Percentiles rank a stretch among this genome's conserved stretches.
phyloP scores from a whole-genome alignment of 2,329 filamentous ascomycete genomes.

The Pyricularia pennisetigena region DNA sequence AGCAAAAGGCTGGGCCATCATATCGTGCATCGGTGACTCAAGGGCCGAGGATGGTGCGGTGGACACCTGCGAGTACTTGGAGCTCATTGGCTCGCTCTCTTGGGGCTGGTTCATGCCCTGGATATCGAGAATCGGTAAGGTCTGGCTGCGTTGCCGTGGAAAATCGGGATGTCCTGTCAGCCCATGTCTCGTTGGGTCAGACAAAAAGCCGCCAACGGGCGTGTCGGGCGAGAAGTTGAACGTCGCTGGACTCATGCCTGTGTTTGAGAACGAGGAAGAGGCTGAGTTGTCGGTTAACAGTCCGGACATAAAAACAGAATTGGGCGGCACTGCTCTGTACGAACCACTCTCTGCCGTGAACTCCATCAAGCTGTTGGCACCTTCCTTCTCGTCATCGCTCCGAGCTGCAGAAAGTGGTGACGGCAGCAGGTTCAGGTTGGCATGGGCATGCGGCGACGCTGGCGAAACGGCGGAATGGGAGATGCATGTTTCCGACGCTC shows the following conservation, averaged over 20 bases:
- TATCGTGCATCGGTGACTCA: constrained; percentile 40
- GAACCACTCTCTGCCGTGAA: constrained; percentile 37
- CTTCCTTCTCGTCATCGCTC: constrained; percentile 54
- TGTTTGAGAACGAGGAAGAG: constrained; percentile 57
- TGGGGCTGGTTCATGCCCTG: constrained; percentile 41
- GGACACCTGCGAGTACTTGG: constrained; percentile 35
- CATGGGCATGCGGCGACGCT: constrained; percentile 48
- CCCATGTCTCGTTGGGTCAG: constrained; percentile 26
- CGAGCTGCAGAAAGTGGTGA: constrained; percentile 58
- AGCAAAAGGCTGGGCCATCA: constrained; percentile 29
- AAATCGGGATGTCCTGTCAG: constrained; percentile 38
- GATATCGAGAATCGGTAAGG: constrained; percentile 65
- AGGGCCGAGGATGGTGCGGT: constrained; percentile 41
- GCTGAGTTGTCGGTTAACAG: constrained; percentile 49
- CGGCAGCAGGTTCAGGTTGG: constrained; percentile 44
- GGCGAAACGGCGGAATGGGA: constrained; percentile 61
- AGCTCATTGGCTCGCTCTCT: constrained; percentile 34
- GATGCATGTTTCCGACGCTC: constrained; percentile 61
- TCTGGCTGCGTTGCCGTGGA: constrained; percentile 76
- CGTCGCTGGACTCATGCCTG: constrained; percentile 63
- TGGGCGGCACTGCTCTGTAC: constrained; percentile 53
- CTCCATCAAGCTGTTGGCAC: constrained; percentile 41
- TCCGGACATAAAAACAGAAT: constrained; percentile 54
- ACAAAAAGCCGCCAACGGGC: constrained; percentile 53
- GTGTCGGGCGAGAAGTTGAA: constrained; percentile 70